Base-by-base conservation (phyloP, 257 asterid genomes). In the Pogostemon cablin region DNA sequence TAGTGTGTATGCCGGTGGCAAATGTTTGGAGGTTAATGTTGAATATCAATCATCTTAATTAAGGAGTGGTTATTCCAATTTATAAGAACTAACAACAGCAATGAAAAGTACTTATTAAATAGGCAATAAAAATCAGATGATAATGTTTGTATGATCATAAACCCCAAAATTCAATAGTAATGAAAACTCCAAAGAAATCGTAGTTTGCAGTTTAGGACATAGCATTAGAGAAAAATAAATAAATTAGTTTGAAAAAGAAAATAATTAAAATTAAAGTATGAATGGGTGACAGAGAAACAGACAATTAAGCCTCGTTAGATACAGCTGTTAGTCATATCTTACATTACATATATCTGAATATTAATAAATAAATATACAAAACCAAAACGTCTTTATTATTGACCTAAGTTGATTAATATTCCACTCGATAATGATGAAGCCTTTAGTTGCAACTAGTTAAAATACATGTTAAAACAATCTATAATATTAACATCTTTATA, bases 221-320 rank as follows among this genome's bases (percentile, higher is more conserved):
- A 43, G 32, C 7, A 40, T 5, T 20, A 5, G 9, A 11, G 9
- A 69, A 62, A 42, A 39, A 3, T 15, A 15, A 15, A 15, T 15
- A 15, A 15, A 6, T 11, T 4, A 5, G 10, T 4, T 49, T 7
- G 9, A 20, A 65, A 63, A 66, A 17, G 0, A 34, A 58, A 20
- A 75, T 17, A 1, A 43, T 5, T 43, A 35, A 67, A 42, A 15
- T 9, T 2, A 34, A 35, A 62, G 20, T 48, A 68, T 69, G 3
- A 75, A 68, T 75, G 79, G 79, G 52, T 34, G 75, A 69, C 79
- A 75, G 79, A 52, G 68, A 62, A 75, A 52, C 54, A 53, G 20
- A 69, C 71, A 68, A 43, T 42, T 6, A 62, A 6, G 61, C 35
- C 7, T 62, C 54, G 79, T 75, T 75, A 75, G 53, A 68, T 69